A percentile compares a stretch with the other conserved stretches of the same genome.
Evolutionary conservation across 2,329 filamentous ascomycete species (phyloP).

Genomic region (Eutypa lata): DNA sequence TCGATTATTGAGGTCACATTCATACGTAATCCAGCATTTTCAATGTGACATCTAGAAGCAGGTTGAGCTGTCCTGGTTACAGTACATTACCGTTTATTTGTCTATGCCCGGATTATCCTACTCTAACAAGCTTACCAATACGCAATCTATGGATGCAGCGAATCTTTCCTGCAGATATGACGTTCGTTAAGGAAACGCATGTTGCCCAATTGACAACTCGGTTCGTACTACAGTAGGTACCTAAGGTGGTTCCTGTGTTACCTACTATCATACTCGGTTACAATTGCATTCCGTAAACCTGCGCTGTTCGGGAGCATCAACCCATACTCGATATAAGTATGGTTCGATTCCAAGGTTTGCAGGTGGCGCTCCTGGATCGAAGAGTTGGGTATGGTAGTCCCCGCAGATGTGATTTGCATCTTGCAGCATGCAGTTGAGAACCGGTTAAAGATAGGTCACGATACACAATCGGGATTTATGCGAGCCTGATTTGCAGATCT

Average conservation of each 20-base stretch:
- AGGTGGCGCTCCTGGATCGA: background rate
- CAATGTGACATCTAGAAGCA: no score
- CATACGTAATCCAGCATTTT: no score
- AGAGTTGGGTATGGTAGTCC: no score
- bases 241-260: background rate
- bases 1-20: no score
- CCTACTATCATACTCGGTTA: background rate
- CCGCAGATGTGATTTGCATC: background rate
- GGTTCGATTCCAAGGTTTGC: background rate
- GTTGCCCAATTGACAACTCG: background rate
- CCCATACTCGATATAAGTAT: background rate
- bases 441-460: background rate
- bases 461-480: background rate
- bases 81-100: no score
- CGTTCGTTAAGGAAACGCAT: no score
- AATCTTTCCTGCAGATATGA: no score
- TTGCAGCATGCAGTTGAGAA: background rate
- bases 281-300: background rate
- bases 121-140: no score
- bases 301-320: background rate
- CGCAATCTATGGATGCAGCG: no score
- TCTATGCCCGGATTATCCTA: no score
- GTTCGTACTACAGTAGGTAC: background rate
- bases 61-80: no score
- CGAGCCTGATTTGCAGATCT: background rate